These are phyloP conservation scores for Saccharomycopsis javanensis DNA, from an alignment of 805 yeast genomes.

Conservation along the genomic window DNA sequence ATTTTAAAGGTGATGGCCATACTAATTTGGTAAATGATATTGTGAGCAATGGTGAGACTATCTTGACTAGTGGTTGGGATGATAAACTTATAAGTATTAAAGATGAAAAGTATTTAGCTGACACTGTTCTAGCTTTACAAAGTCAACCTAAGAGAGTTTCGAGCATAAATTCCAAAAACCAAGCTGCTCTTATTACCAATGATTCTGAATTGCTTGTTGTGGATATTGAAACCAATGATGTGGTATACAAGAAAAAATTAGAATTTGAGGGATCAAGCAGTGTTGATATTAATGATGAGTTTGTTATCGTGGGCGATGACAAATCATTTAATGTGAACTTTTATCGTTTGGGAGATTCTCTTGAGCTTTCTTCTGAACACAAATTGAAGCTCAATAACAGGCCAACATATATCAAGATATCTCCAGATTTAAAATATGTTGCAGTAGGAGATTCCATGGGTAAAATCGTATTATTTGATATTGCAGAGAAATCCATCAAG, in stretches of 20 bases:
- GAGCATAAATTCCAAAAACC: constrained; percentile 24
- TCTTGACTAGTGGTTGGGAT: constrained; percentile 77
- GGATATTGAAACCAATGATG: constrained; percentile 17
- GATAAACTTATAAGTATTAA: constrained; percentile 43
- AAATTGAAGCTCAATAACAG: constrained; percentile 6
- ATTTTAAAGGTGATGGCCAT: constrained; percentile 40
- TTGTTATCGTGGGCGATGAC: constrained; percentile 43
- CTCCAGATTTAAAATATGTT: constrained; percentile 56
- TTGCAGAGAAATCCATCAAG: constrained; percentile 42
- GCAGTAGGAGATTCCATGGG: constrained; percentile 89
- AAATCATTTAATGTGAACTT: constrained; percentile 32
- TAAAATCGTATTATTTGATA: constrained; percentile 65
- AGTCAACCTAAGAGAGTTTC: constrained; percentile 45
- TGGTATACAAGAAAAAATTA: constrained; percentile 26
- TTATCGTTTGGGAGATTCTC: constrained; percentile 27
- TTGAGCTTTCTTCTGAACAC: constrained; percentile 23
- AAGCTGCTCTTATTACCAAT: constrained; percentile 37
- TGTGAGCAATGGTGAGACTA: constrained; percentile 23
- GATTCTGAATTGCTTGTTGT: constrained; percentile 30
- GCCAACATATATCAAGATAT: constrained; percentile 54
- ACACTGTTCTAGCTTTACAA: constrained; percentile 25
- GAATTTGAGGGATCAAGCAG: constrained; percentile 33
- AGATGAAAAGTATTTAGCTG: constrained; percentile 23
- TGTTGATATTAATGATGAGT: constrained; percentile 34
- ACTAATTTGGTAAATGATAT: constrained; percentile 56